Base-by-base conservation (phyloP, 1,139 yeast genomes). In the Saccharomyces hybrid region DNA sequence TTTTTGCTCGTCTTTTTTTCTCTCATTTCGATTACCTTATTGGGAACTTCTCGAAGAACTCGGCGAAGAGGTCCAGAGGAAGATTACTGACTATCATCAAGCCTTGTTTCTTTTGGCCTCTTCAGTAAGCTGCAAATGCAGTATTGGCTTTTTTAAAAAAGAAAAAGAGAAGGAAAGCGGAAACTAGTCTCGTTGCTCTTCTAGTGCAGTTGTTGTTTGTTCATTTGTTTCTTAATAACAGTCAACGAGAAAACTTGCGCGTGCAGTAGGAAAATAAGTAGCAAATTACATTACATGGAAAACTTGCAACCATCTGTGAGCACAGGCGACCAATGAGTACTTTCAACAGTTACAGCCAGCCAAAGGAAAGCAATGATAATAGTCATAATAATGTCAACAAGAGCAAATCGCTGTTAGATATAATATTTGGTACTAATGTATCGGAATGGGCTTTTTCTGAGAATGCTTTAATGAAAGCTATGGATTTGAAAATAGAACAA, bases 401-500 rank as follows among this genome's bases (percentile, higher is more conserved):
- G 31, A 50, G 38, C 28, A 49, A 49, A 11, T 38, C 54, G 9
- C 11, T 52, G 27, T 25, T 61, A 29, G 62, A 60, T 49, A 49
- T 55, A 1, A 53, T 64, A n/a, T 57, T 64, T 20, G 70, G 68
- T 11, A 46, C 61, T 26, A 54, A 59, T 25, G 54, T 60, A 11
- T 51, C 57, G 44, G 59, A 57, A 27, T 57, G 62, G 59, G 58
- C 57, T 8, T 54, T 58, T 38, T 59, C 87, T 2, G 91, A 87
- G 57, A 75, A 77, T 25, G 79, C 95, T 2, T 76, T 84, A 44
- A 69, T 78, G 28, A 84, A 82, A 60, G 82, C 91, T 0, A 72
- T 90, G 47, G 78, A 78, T 47, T 76, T 88, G 31, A 79, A 84
- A 55, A 73, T 82, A 2, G 95, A 88, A 66, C 95, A 87, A 65